Evolutionary conservation across 2,329 filamentous ascomycete species (phyloP).

Genomic region (Penicillium sp.): DNA sequence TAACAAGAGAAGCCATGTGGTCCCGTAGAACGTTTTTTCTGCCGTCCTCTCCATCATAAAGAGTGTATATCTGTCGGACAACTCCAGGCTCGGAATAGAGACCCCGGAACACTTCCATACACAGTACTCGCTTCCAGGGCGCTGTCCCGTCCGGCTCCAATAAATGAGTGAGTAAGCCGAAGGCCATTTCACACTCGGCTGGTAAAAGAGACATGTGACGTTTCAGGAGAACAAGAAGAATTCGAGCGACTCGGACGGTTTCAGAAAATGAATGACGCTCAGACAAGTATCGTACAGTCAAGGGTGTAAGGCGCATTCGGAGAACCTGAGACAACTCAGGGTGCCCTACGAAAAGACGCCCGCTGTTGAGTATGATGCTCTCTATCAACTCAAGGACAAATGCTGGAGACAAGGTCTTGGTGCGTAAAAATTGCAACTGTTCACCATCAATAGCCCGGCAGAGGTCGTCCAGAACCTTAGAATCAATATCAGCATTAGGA

Average conservation of each 20-base stretch:
- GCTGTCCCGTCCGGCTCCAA: slow-evolving; percentile 80
- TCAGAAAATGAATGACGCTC: slow-evolving; percentile 80
- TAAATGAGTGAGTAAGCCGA: slow-evolving; percentile 81
- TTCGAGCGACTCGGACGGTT: slow-evolving; percentile 79
- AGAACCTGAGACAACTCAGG: slow-evolving; percentile 81
- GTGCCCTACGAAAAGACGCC: slow-evolving; percentile 76
- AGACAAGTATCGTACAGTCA: slow-evolving; percentile 76
- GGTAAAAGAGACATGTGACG: slow-evolving; percentile 76
- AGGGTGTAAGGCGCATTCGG: slow-evolving; percentile 77
- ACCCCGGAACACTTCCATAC: slow-evolving; percentile 87
- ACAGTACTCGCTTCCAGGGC: slow-evolving; percentile 84
- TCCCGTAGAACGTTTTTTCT: slow-evolving; percentile 79
- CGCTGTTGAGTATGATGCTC: slow-evolving; percentile 83
- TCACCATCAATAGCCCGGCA: slow-evolving; percentile 86
- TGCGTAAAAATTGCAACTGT: slow-evolving; percentile 78
- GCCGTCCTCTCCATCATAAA: slow-evolving; percentile 75
- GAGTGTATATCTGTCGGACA: slow-evolving; percentile 76
- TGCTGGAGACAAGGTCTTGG: slow-evolving; percentile 76
- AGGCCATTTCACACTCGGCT: slow-evolving; percentile 78
- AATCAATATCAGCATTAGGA: slow-evolving; percentile 13
- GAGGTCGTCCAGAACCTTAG: slow-evolving; percentile 81
- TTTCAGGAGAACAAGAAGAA: slow-evolving; percentile 79
- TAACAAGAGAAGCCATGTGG: slow-evolving; percentile 86
- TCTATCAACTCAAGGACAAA: slow-evolving; percentile 92
- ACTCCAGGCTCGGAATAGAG: slow-evolving; percentile 82